A percentile compares a stretch with the other conserved stretches of the same genome.
These are phyloP conservation scores for Rhodocollybia butyracea DNA, from an alignment of 768 basidiomycete genomes.

Conservation along the genomic window DNA sequence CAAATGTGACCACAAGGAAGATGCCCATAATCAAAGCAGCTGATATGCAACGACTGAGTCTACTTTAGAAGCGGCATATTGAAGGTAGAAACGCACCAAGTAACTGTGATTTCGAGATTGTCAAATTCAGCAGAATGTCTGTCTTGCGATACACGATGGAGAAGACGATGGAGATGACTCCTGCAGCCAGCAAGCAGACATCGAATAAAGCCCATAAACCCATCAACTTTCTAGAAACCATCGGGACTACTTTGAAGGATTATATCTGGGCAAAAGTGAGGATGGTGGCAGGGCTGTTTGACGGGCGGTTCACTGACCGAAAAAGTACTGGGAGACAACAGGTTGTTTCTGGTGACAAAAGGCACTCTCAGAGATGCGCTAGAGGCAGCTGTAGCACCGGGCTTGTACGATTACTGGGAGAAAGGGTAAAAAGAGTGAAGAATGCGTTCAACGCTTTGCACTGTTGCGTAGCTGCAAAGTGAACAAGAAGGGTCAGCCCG, in stretches of 20 bases:
- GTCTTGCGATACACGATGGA: conserved; percentile 70
- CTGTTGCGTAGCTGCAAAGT: conserved; percentile 42
- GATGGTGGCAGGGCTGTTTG: not conserved
- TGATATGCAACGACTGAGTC: conserved; percentile 24
- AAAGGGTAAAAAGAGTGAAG: conserved; percentile 30
- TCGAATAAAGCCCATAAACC: conserved; percentile 73
- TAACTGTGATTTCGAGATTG: conserved; percentile 55
- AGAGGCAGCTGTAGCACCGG: conserved; percentile 42
- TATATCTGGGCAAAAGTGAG: conserved; percentile 6
- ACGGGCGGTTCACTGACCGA: not conserved
- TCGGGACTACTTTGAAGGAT: conserved; percentile 30
- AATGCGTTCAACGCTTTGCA: conserved; percentile 70
- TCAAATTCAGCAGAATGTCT: conserved; percentile 72
- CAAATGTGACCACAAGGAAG: conserved; percentile 60
- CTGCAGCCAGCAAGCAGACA: conserved; percentile 67
- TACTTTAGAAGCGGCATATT: not conserved
- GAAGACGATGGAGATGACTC: conserved; percentile 58
- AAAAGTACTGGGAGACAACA: not conserved
- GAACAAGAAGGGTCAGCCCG: conserved; percentile 17
- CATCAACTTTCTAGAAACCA: conserved; percentile 73
- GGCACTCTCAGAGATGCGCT: conserved; percentile 51
- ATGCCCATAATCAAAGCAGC: conserved; percentile 73
- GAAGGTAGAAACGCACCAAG: conserved; percentile 39
- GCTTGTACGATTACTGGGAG: conserved; percentile 21
- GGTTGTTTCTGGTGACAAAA: conserved; percentile 4